Evolutionary conservation across 805 yeast species (phyloP).

Genomic region (Metschnikowia koreensis): DNA sequence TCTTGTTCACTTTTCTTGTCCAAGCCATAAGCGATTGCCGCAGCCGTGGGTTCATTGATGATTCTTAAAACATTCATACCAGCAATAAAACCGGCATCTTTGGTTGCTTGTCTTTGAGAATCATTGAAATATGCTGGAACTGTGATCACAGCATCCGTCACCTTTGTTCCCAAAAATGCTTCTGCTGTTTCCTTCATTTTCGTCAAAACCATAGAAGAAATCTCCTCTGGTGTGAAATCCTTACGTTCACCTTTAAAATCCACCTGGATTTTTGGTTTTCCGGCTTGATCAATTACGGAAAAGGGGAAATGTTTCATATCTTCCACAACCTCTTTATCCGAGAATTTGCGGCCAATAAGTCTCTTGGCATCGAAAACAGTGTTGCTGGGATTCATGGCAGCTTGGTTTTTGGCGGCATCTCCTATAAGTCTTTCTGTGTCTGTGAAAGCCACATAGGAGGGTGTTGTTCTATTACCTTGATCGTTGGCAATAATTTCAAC

Average conservation of each 20-base stretch:
- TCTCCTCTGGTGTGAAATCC: neutral
- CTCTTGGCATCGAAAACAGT: constrained; percentile 95
- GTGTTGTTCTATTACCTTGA: constrained; percentile 98
- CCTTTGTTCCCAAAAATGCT: neutral
- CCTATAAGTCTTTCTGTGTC: constrained; percentile 94
- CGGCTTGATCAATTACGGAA: neutral
- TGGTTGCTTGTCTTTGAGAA: neutral
- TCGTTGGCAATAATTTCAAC: constrained; percentile 96
- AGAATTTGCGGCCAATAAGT: constrained; percentile 79
- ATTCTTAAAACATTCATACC: neutral
- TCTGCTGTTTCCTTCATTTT: neutral
- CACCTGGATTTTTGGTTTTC: neutral
- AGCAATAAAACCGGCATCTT: neutral
- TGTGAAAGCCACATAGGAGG: constrained; percentile 94
- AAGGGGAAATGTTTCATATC: neutral
- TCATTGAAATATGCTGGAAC: neutral
- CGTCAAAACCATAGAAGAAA: neutral
- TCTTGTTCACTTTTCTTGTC: neutral
- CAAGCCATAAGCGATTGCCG: neutral
- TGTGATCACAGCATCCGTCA: neutral
- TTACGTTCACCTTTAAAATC: neutral
- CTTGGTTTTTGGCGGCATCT: constrained; percentile 98
- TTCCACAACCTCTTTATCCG: constrained; percentile 58
- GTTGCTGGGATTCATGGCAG: constrained; percentile 91
- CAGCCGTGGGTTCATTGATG: neutral